Conservation (phyloP, 176 grass and related monocot genomes). For the Tuctoria greenei region DNA sequence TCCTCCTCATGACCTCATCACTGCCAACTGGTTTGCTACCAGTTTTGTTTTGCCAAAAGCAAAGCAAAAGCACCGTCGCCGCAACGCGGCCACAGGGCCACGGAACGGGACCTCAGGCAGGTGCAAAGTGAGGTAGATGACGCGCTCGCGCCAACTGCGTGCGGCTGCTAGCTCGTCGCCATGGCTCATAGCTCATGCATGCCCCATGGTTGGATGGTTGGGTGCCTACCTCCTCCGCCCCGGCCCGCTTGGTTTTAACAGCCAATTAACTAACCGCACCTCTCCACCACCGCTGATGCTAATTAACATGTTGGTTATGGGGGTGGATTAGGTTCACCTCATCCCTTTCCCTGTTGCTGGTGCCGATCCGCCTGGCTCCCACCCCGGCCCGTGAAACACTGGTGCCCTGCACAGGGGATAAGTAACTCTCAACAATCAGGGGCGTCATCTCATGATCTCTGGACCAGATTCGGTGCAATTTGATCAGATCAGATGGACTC, state of each 20-base stretch:
- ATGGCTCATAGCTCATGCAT: not conserved
- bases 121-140: constrained; percentile 70
- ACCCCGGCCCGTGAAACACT: constrained; percentile 9
- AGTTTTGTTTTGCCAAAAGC: constrained; percentile 18
- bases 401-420: constrained; percentile 10
- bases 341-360: not conserved
- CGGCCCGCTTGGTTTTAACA: constrained; percentile 28
- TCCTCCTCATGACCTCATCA: constrained; percentile 57
- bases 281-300: constrained; percentile 20
- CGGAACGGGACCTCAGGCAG: constrained; percentile 46
- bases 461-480: not conserved
- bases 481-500: not conserved
- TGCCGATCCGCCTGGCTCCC: not conserved
- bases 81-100: not conserved
- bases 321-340: constrained; percentile 34
- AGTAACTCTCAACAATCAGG: not conserved
- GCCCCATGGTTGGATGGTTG: constrained; percentile 6
- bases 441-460: not conserved
- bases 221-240: constrained; percentile 36
- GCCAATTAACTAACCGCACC: constrained; percentile 47
- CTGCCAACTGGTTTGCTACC: constrained; percentile 47
- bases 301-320: constrained; percentile 11
- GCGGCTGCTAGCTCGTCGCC: not conserved
- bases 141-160: constrained; percentile 29
- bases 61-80: not conserved